A percentile compares a stretch with the other conserved stretches of the same genome.
Evolutionary conservation across 805 yeast species (phyloP).

Genomic region (Candida sphagnicola): DNA sequence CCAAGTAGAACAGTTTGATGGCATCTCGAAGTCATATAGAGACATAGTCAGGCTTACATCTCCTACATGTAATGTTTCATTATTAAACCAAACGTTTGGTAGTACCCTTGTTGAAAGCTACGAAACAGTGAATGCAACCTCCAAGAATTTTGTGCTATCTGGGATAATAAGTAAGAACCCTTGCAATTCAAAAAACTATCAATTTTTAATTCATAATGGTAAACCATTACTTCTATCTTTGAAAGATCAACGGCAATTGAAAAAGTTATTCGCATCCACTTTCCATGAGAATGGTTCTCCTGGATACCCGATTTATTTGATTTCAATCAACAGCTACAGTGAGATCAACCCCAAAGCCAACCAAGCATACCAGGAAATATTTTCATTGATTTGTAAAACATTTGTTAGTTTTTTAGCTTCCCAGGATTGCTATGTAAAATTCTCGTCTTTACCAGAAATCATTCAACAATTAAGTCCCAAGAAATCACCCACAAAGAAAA

Average conservation of each 20-base stretch:
- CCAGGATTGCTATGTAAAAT: conserved; percentile 4
- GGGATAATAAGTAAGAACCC: conserved; percentile 40
- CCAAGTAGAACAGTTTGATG: background rate
- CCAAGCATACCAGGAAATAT: conserved; percentile 22
- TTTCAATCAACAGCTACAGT: conserved; percentile 30
- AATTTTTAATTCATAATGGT: conserved; percentile 44
- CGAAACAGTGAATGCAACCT: conserved; percentile 23
- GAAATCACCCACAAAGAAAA: background rate
- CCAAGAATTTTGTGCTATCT: conserved; percentile 19
- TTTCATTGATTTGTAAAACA: conserved; percentile 21
- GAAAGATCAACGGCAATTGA: conserved; percentile 14
- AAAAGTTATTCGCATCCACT: conserved; percentile 18
- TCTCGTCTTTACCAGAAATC: conserved; percentile 1
- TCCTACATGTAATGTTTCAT: conserved; percentile 10
- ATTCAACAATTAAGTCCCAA: conserved; percentile 4
- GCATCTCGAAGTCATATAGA: background rate
- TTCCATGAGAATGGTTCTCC: conserved; percentile 6
- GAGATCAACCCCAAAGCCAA: conserved; percentile 27
- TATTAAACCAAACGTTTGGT: conserved; percentile 26
- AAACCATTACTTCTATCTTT: conserved; percentile 18
- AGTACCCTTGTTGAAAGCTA: conserved; percentile 12
- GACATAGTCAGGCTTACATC: conserved; percentile 8
- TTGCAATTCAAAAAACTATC: conserved; percentile 33
- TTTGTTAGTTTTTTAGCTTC: conserved; percentile 11
- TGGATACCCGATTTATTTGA: conserved; percentile 27